Conservation (phyloP, 805 yeast species). For the Candida wancherniae region DNA sequence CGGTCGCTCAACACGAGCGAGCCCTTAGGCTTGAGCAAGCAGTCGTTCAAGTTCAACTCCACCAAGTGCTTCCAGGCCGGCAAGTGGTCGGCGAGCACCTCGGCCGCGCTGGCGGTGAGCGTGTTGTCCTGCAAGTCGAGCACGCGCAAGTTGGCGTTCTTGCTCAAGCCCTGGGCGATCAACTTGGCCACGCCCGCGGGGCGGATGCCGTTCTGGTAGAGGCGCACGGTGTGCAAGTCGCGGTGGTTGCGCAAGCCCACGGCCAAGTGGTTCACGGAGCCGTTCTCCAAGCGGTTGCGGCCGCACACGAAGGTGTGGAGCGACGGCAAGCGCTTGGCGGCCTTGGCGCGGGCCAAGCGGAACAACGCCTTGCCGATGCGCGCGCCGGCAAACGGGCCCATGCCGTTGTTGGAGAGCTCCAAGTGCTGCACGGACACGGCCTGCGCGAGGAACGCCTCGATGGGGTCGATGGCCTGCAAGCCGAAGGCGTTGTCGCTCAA, state of each 20-base stretch:
- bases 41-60: slow-evolving; percentile 86
- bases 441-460: slow-evolving; percentile 70
- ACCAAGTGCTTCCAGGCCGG: slow-evolving; percentile 55
- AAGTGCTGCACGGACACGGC: slow-evolving; percentile 81
- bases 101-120: slow-evolving; percentile 69
- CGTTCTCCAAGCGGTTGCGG: slow-evolving; percentile 93
- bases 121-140: slow-evolving; percentile 95
- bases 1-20: slow-evolving; percentile 51
- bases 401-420: slow-evolving; percentile 89
- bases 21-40: slow-evolving; percentile 78
- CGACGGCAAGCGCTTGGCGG: slow-evolving; percentile 42
- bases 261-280: slow-evolving; percentile 81
- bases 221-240: slow-evolving; percentile 64
- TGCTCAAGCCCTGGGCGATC: slow-evolving; percentile 64
- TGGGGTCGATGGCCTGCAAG: slow-evolving; percentile 85
- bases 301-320: slow-evolving; percentile 92
- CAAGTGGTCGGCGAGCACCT: slow-evolving; percentile 41
- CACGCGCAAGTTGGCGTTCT: slow-evolving; percentile 55
- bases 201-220: slow-evolving; percentile 96
- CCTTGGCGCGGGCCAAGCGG: slow-evolving; percentile 63
- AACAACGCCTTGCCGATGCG: slow-evolving; percentile 85
- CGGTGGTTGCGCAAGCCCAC: slow-evolving; percentile 79
- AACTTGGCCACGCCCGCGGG: slow-evolving; percentile 83
- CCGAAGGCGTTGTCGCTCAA: slow-evolving; percentile 97
- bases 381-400: slow-evolving; percentile 97